phyloP scores from a whole-genome alignment of 805 yeast species.

The Yamadazyma scolyti region DNA sequence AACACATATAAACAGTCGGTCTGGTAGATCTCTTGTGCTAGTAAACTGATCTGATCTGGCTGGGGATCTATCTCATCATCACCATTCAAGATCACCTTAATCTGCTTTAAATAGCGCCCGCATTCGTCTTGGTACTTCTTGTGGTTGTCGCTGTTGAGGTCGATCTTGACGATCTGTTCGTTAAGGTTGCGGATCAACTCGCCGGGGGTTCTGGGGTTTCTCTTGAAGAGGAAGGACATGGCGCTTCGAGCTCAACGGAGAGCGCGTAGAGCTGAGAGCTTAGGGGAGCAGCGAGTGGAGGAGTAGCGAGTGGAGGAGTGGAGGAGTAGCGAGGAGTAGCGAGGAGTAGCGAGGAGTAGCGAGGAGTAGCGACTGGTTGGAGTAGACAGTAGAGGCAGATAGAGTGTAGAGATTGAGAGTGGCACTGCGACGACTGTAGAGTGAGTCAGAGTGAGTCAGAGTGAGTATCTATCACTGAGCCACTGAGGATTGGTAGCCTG shows the following conservation, averaged over 20 bases:
- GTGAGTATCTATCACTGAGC: too few relatives aligned
- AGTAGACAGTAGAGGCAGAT: too few relatives aligned
- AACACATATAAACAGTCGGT: conserved; percentile 66
- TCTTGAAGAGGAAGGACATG: conserved; percentile 89
- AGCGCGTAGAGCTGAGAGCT: neutral
- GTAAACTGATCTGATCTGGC: conserved; percentile 68
- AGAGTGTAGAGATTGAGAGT: too few relatives aligned
- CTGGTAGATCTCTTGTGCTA: conserved; percentile 76
- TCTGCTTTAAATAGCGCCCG: conserved; percentile 57
- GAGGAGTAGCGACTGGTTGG: too few relatives aligned
- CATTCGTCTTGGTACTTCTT: conserved; percentile 70
- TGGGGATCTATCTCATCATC: conserved; percentile 62
- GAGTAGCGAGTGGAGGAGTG: too few relatives aligned
- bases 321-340: too few relatives aligned
- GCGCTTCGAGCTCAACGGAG: neutral
- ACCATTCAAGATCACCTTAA: conserved; percentile 64
- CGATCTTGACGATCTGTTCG: conserved; percentile 69
- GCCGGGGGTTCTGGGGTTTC: conserved; percentile 85
- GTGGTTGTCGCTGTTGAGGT: conserved; percentile 26
- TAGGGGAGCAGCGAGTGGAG: neutral
- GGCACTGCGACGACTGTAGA: too few relatives aligned
- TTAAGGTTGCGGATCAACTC: conserved; percentile 75
- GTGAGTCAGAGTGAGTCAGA: too few relatives aligned
- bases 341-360: too few relatives aligned
- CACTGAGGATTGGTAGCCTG: too few relatives aligned